These are phyloP conservation scores for Multifurca ochricompacta DNA, from an alignment of 768 basidiomycete species.

Conservation along the genomic window DNA sequence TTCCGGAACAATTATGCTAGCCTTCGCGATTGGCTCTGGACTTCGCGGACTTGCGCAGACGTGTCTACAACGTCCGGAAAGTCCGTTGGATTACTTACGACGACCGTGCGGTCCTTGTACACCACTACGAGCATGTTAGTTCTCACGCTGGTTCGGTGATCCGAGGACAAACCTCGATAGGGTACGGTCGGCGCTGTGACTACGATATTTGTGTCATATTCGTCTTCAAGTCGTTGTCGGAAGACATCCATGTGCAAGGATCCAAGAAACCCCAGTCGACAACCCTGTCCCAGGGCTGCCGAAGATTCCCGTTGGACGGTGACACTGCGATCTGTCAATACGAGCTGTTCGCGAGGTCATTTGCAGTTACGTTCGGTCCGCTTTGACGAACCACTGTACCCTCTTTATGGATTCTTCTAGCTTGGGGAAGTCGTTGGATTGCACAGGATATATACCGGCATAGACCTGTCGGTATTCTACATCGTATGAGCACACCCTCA, in stretches of 20 bases:
- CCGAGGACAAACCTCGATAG: constrained; percentile 56
- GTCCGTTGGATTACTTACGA: constrained; percentile 89
- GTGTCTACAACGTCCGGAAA: constrained; percentile 79
- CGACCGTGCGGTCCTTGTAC: constrained; percentile 50
- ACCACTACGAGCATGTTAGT: constrained; percentile 45
- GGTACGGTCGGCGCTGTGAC: constrained; percentile 96
- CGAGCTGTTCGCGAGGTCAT: constrained; percentile 43
- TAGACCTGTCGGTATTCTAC: constrained; percentile 52
- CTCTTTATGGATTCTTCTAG: constrained; percentile 93
- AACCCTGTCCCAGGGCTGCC: constrained; percentile 90
- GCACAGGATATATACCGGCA: constrained; percentile 90
- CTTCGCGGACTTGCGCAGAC: constrained; percentile 50
- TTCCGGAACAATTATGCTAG: constrained; percentile 91
- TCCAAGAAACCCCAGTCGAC: constrained; percentile 89
- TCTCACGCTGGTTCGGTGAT: background rate
- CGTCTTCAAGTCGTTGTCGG: constrained; percentile 93
- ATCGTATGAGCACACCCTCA: background rate
- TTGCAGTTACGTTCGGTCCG: background rate
- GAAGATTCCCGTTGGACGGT: constrained; percentile 89
- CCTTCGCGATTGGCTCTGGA: constrained; percentile 93
- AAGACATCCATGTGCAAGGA: constrained; percentile 96
- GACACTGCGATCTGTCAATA: constrained; percentile 81
- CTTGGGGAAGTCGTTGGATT: constrained; percentile 85
- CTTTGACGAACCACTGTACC: constrained; percentile 37
- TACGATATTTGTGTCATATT: constrained; percentile 90